Conservation (phyloP, 169 alveolate genomes). For the Perkinsus olseni region DNA sequence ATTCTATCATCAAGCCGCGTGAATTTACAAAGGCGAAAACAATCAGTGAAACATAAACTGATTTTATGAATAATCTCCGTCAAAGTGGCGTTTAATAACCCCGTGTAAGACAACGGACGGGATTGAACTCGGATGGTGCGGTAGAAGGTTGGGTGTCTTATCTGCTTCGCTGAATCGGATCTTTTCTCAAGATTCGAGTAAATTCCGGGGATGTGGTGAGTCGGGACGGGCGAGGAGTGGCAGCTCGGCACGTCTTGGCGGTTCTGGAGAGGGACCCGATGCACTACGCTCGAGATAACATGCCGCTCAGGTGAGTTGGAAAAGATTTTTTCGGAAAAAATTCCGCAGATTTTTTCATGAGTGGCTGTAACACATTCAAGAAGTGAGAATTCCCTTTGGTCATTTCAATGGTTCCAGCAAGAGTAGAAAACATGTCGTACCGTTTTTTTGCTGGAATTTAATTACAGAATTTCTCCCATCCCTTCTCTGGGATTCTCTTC, state of each 20-base stretch:
- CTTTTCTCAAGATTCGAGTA: background rate
- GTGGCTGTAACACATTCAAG: too few relatives aligned
- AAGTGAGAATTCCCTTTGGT: too few relatives aligned
- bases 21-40: too few relatives aligned
- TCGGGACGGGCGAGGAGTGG: background rate
- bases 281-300: background rate
- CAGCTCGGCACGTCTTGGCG: background rate
- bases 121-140: too few relatives aligned
- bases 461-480: background rate
- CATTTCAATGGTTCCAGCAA: background rate
- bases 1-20: too few relatives aligned
- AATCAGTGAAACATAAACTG: too few relatives aligned
- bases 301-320: background rate
- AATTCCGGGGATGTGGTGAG: background rate
- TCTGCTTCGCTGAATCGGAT: background rate
- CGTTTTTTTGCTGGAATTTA: background rate
- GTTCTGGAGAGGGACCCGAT: background rate
- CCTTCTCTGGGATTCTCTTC: background rate
- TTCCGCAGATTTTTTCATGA: too few relatives aligned
- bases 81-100: too few relatives aligned
- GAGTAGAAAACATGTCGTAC: background rate
- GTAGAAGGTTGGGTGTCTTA: too few relatives aligned
- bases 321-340: too few relatives aligned
- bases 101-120: too few relatives aligned
- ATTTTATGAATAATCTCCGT: too few relatives aligned